These are phyloP conservation scores for Sherardia arvensis DNA, from an alignment of 257 asterid species.

Conservation along the genomic window DNA sequence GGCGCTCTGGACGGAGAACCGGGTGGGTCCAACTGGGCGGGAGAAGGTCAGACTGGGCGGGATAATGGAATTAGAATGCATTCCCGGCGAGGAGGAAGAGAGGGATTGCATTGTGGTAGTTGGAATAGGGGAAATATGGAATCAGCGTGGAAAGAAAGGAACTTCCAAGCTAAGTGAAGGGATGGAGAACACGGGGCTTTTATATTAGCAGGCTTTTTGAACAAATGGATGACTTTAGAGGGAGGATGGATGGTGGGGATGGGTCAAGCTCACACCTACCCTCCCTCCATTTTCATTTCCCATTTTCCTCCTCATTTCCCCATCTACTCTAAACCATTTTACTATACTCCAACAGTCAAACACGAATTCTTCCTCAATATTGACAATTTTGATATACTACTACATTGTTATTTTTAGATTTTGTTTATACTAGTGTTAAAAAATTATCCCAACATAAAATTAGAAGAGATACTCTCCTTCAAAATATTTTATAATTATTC, in stretches of 20 bases:
- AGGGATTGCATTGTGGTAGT: slow-evolving; percentile 17
- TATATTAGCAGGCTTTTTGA: slow-evolving; percentile 21
- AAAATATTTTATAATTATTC: too few relatives aligned
- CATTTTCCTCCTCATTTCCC: background rate
- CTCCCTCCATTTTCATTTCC: slow-evolving; percentile 8
- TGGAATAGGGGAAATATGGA: too few relatives aligned
- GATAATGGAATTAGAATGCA: slow-evolving; percentile 14
- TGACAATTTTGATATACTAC: too few relatives aligned
- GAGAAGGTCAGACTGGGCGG: slow-evolving; percentile 9
- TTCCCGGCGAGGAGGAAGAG: slow-evolving; percentile 21
- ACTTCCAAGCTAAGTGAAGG: slow-evolving; percentile 62
- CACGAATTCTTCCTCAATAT: background rate
- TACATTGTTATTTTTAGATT: too few relatives aligned
- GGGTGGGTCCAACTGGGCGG: slow-evolving; percentile 17
- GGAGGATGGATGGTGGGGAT: slow-evolving; percentile 14
- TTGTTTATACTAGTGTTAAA: too few relatives aligned
- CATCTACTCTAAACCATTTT: too few relatives aligned
- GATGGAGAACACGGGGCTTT: slow-evolving; percentile 18
- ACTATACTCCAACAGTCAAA: background rate
- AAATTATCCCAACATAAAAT: too few relatives aligned
- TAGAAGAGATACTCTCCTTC: too few relatives aligned
- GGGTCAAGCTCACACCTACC: slow-evolving; percentile 53
- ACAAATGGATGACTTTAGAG: slow-evolving; percentile 9
- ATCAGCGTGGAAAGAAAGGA: slow-evolving; percentile 39
- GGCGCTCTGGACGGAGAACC: slow-evolving; percentile 1